These are phyloP conservation scores for Cryptosporidium tyzzeri DNA, from an alignment of 169 alveolate genomes.

Conservation along the genomic window DNA sequence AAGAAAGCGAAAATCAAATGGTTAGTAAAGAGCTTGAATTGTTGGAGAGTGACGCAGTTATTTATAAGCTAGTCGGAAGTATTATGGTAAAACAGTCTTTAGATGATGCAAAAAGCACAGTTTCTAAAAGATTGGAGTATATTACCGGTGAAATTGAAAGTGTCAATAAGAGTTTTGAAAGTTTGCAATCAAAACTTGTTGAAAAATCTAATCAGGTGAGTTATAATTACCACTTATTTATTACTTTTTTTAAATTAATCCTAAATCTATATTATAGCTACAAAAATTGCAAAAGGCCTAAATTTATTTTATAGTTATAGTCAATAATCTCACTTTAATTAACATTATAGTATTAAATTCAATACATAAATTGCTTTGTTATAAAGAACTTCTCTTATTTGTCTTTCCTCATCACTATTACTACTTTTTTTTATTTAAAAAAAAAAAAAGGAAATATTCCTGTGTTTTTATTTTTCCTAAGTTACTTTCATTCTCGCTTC, in stretches of 20 bases:
- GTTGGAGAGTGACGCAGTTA: slow-evolving; percentile 63
- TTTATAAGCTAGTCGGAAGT: slow-evolving; percentile 48
- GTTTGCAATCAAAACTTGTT: slow-evolving; percentile 33
- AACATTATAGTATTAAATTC: too few relatives aligned
- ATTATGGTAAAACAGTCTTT: slow-evolving; percentile 67
- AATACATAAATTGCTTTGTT: background rate
- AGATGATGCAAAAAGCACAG: slow-evolving; percentile 57
- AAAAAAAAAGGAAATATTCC: too few relatives aligned
- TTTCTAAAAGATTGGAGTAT: slow-evolving; percentile 71
- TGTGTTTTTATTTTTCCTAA: too few relatives aligned
- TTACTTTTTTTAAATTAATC: background rate
- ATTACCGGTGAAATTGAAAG: slow-evolving; percentile 50
- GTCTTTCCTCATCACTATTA: background rate
- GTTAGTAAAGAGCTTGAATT: slow-evolving; percentile 56
- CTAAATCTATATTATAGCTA: background rate
- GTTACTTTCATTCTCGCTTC: too few relatives aligned
- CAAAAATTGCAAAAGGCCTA: slow-evolving; percentile 43
- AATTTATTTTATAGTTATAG: background rate
- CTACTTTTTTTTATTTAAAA: too few relatives aligned
- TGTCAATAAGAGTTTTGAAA: slow-evolving; percentile 40
- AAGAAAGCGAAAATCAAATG: slow-evolving; percentile 71
- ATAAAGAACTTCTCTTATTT: too few relatives aligned
- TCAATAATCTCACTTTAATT: too few relatives aligned
- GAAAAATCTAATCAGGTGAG: slow-evolving; percentile 67
- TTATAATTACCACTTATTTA: background rate